Evolutionary conservation across 1,139 yeast genomes (phyloP), one percentile per base, ranked within the genome.

Genomic region (Nakaseomyces nivariensis): DNA sequence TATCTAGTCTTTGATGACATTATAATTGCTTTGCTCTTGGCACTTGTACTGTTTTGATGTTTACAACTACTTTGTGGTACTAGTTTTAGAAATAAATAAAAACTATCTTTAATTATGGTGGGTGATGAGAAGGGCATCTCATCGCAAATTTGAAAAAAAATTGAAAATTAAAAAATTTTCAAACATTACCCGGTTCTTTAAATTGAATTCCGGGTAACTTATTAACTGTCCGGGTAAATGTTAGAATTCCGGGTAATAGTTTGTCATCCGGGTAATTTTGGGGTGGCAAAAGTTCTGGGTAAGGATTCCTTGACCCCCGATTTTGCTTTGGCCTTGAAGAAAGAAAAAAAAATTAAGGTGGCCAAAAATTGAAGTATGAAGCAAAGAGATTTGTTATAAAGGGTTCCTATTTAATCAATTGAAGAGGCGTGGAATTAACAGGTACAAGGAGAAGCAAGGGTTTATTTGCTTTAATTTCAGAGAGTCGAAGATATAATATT

Each of bases 1-100:
- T 78, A 85, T 67, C 95, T 77, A 27, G 85, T 83, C 59, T 82
- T 82, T 48, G 86, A 86, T 26, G 88, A 78, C 90, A 83, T 84
- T 34, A 29, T 29, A 29, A 29, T 17, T 17, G 22, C 22, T 17
- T 17, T 17, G 22, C 22, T 17, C 22, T 17, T 17, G 22, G 22
- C 22, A 17, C 22, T 17, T 1, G 22, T 17, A 17, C 3, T 17
- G 2, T 17, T 17, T 17, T 17, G 22, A 3, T 17, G 22, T 17
- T 17, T 17, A 17, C 22, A 17, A 17, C 1, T 17, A 17, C 22
- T 17, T 17, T 17, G 22, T 17, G 3, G 1, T 17, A 1, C 4
- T 34, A 29, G 3, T 29, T 1, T 29, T 3, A 29, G 32, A 29
- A 29, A 29, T 7, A 29, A 29, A n/a, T n/a, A n/a, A 29, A 29